These are phyloP conservation scores for Dryas octopetala DNA, from an alignment of 306 rosid species.

Conservation along the genomic window DNA sequence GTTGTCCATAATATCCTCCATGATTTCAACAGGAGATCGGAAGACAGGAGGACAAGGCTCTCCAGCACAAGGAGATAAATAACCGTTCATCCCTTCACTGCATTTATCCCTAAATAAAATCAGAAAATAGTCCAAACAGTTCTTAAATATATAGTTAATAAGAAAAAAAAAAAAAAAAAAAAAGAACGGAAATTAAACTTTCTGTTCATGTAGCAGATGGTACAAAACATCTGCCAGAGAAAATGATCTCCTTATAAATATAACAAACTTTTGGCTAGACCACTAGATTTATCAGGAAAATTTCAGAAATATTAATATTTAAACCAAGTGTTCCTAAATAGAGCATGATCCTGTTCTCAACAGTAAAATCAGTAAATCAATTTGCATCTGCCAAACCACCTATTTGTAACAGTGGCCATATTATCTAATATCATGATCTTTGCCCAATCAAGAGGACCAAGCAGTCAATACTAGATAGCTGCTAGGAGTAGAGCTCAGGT, in stretches of 20 bases:
- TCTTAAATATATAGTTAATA: conserved; percentile 28
- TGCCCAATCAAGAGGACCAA: not conserved
- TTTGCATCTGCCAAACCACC: no score
- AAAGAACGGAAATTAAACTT: not conserved
- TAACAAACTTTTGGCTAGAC: not conserved
- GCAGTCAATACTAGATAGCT: not conserved
- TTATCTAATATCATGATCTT: not conserved
- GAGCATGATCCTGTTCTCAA: not conserved
- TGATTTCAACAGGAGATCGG: conserved; percentile 77
- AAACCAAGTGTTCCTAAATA: not conserved
- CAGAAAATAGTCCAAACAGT: conserved; percentile 50
- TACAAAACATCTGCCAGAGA: no score
- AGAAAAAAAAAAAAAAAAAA: not conserved
- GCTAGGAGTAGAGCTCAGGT: not conserved
- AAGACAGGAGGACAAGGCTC: conserved; percentile 97
- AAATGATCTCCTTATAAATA: no score
- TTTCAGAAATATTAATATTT: not conserved
- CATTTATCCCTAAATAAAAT: conserved; percentile 70
- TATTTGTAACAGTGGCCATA: not conserved
- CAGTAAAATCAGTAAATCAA: no score
- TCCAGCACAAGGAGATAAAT: conserved; percentile 79
- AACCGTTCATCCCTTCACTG: conserved; percentile 99
- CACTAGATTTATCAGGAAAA: not conserved
- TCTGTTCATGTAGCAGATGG: not conserved
- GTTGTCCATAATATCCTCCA: conserved; percentile 94